A percentile compares a stretch with the other conserved stretches of the same genome.
Conservation (phyloP, 2,329 filamentous ascomycete species). For the Colletotrichum kahawae region DNA sequence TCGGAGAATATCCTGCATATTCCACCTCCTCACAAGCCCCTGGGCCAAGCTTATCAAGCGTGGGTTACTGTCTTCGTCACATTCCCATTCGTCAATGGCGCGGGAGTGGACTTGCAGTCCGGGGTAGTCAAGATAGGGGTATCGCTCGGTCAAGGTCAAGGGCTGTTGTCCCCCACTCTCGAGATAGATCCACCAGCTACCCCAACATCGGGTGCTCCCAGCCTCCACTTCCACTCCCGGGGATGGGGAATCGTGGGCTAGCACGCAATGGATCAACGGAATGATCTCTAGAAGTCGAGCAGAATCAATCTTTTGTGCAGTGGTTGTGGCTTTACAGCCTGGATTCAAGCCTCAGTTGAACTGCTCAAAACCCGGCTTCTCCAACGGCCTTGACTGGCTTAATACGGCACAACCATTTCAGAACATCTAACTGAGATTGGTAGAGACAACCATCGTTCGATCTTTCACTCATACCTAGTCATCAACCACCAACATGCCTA, state of each 20-base stretch:
- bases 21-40: neutral
- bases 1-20: neutral
- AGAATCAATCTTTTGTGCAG: neutral
- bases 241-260: neutral
- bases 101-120: neutral
- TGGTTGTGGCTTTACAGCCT: neutral
- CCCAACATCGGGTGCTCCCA: neutral
- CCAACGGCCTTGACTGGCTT: neutral
- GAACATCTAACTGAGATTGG: neutral
- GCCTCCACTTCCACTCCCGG: neutral
- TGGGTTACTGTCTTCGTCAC: neutral
- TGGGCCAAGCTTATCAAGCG: neutral
- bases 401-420: neutral
- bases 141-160: neutral
- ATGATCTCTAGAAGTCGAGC: neutral
- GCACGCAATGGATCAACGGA: neutral
- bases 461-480: neutral
- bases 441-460: neutral
- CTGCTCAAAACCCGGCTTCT: conserved; percentile 1
- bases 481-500: neutral
- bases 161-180: neutral
- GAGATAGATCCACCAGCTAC: neutral
- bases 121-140: neutral
- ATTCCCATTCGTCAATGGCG: neutral
- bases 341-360: neutral